These are phyloP conservation scores for Saraca asoca DNA, from an alignment of 331 rosid species.

Conservation along the genomic window DNA sequence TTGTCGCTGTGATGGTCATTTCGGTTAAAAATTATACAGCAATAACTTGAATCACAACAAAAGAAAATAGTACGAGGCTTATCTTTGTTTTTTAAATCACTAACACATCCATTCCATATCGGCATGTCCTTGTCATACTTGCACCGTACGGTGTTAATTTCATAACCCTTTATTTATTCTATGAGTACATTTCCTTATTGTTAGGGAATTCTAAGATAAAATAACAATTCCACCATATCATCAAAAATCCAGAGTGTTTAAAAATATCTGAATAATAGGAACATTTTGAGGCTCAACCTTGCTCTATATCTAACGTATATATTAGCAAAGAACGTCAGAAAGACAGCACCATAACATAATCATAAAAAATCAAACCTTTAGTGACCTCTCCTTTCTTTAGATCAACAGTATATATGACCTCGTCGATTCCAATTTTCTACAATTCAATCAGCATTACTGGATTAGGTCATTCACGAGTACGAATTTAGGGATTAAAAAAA, in stretches of 20 bases:
- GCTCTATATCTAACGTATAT: background rate
- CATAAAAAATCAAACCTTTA: conserved; percentile 57
- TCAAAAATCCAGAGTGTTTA: background rate
- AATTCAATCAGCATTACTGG: background rate
- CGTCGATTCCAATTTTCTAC: conserved; percentile 84
- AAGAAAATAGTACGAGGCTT: too few relatives aligned
- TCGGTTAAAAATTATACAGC: background rate
- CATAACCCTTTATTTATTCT: background rate
- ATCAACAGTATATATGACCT: conserved; percentile 74
- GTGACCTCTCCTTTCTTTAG: conserved; percentile 83
- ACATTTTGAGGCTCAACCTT: background rate
- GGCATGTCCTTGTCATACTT: background rate
- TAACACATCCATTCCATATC: background rate
- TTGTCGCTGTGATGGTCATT: background rate
- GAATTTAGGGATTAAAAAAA: background rate
- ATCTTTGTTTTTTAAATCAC: background rate
- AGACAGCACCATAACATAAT: too few relatives aligned
- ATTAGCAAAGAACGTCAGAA: too few relatives aligned
- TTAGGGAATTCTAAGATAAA: background rate
- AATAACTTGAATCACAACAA: too few relatives aligned
- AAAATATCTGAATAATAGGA: background rate
- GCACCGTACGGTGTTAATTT: background rate
- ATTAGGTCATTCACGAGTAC: background rate
- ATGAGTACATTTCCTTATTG: background rate
- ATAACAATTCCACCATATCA: background rate